Conservation (phyloP, 495 filamentous ascomycete species). For the Chaetomium fimeti region DNA sequence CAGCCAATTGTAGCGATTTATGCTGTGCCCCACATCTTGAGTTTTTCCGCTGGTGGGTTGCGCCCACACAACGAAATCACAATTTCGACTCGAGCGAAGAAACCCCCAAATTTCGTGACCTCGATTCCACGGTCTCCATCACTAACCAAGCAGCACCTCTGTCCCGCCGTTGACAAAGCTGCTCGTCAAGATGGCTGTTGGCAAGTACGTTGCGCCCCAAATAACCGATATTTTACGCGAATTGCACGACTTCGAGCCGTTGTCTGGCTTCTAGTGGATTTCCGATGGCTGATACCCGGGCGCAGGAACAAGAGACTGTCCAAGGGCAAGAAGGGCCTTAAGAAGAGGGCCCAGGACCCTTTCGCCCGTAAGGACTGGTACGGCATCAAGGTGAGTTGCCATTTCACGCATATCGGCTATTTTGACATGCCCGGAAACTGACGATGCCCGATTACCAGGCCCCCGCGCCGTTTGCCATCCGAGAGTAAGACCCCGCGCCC, state of each 20-base stretch:
- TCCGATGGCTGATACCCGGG: constrained; percentile 44
- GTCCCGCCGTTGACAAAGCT: constrained; percentile 33
- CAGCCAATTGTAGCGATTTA: constrained; percentile 26
- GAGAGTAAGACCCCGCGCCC: constrained; percentile 72
- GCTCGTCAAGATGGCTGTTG: constrained; percentile 83
- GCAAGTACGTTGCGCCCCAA: constrained; percentile 65
- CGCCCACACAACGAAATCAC: constrained; percentile 40
- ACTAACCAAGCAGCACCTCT: constrained; percentile 39
- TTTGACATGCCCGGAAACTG: constrained; percentile 15
- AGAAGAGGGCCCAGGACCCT: constrained; percentile 97
- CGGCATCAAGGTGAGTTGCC: constrained; percentile 76
- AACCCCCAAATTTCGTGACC: constrained; percentile 39
- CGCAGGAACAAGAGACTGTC: constrained; percentile 99
- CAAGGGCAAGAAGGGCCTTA: constrained; percentile 99
- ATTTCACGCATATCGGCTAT: constrained; percentile 2
- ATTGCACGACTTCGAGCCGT: constrained; percentile 21
- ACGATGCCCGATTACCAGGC: constrained; percentile 55
- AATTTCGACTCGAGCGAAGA: constrained; percentile 37
- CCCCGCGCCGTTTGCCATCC: constrained; percentile 88
- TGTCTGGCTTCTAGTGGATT: constrained; percentile 13
- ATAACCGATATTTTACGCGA: constrained; percentile 22
- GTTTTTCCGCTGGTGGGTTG: constrained; percentile 36
- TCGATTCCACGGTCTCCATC: constrained; percentile 38
- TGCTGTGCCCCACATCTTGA: constrained; percentile 32
- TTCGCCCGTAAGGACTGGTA: constrained; percentile 99